Evolutionary conservation across 2,329 filamentous ascomycete species (phyloP).

Genomic region (Penicillium corylophilum): DNA sequence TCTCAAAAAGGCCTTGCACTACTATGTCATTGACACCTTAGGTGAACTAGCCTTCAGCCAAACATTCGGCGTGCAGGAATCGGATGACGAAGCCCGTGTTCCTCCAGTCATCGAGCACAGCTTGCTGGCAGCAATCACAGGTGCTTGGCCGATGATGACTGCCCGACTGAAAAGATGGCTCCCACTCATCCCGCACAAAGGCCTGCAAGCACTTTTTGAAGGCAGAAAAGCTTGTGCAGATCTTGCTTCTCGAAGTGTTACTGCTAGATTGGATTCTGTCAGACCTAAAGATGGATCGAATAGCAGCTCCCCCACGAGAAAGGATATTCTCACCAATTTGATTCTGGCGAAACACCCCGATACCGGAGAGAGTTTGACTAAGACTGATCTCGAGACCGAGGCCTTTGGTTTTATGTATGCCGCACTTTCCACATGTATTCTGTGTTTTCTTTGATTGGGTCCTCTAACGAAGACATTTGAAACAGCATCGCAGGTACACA

Average conservation of each 20-base stretch:
- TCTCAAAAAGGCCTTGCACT: constrained; percentile 31
- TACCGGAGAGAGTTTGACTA: constrained; percentile 32
- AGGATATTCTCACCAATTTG: constrained; percentile 38
- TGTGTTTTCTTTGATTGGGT: constrained; percentile 1
- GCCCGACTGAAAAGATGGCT: constrained; percentile 27
- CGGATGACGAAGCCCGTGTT: constrained; percentile 27
- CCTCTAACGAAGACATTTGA: not conserved
- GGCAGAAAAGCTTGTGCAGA: constrained; percentile 22
- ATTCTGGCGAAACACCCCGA: constrained; percentile 39
- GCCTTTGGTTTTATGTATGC: constrained; percentile 40
- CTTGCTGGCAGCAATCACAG: constrained; percentile 30
- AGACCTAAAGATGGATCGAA: not conserved
- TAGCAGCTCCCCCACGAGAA: constrained; percentile 1
- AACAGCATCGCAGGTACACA: constrained; percentile 35
- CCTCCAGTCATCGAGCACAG: constrained; percentile 37
- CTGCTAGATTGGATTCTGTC: not conserved
- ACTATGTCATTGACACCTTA: constrained; percentile 15
- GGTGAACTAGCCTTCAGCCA: constrained; percentile 30
- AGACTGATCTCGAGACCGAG: constrained; percentile 35
- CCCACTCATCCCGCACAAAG: constrained; percentile 18
- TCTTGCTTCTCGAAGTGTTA: constrained; percentile 13
- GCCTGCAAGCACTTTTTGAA: constrained; percentile 21
- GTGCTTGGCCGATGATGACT: constrained; percentile 29
- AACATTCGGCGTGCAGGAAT: constrained; percentile 30
- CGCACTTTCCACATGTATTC: not conserved